Base-by-base conservation (phyloP, 2,329 filamentous ascomycete species). In the Zymoseptoria ardabiliae region DNA sequence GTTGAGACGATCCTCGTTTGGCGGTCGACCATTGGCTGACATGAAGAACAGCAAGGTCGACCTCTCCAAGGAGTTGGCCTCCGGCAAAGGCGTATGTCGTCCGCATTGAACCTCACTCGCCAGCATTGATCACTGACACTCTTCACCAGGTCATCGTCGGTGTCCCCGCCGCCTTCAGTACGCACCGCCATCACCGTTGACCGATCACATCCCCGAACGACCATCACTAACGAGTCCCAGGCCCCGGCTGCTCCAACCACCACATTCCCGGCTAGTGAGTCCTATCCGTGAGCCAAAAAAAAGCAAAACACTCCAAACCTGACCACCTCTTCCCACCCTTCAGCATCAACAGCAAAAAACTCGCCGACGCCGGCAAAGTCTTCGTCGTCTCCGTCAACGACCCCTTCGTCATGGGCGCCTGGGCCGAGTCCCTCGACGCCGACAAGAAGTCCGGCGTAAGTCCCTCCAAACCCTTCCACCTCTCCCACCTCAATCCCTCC, bases 341-440 rank as follows among this genome's bases (percentile, higher is more conserved):
- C 35, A 45, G 35, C 77, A 88, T 97, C 75, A 86, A 85, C 71
- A 88, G 90, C 72, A 82, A 87, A 58, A 85, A 87, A 73, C 81
- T 95, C 68, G 89, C 89, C 77, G 81, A 87, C 61, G 90, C 89
- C 28, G 92, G 91, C 54, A 81, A 88, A 70, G 89, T 96, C 52
- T 96, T 95, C 70, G 90, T 97, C 49, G 85, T 97, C 58, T 86
- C 89, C 17, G 92, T 97, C 72, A 97, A 97, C 73, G 93, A 97
- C 73, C 85, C 91, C 20, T 97, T 97, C 73, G 92, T 19, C 25
- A 96, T 92, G 83, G 95, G 95, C 76, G 92, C 91, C 4, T 97
- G 92, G 91, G 86, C 78, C 53, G 83, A 88, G 63, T 80, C 84
- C 62, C 81, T 97, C 50, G 91, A 97, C 74, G 89, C 91, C 10